Evolutionary conservation across 306 rosid genomes (phyloP).

Genomic region (Lablab purpureus): DNA sequence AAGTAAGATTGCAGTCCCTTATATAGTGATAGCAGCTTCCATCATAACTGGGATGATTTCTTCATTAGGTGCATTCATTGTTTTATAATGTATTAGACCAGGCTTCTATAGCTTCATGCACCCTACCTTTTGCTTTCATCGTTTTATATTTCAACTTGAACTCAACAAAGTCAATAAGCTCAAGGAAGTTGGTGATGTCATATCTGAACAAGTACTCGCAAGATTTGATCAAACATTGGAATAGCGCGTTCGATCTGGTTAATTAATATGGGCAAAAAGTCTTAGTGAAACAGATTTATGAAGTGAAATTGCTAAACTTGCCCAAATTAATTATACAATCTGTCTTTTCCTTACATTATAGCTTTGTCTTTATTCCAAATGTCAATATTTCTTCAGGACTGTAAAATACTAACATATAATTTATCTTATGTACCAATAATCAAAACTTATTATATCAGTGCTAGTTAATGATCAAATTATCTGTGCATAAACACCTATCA

Average conservation of each 20-base stretch:
- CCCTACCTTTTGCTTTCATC: background rate
- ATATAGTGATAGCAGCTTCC: constrained; percentile 41
- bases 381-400: background rate
- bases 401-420: constrained; percentile 11
- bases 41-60: background rate
- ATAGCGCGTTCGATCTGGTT: constrained; percentile 27
- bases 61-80: background rate
- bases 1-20: constrained; percentile 41
- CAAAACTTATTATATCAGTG: background rate
- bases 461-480: background rate
- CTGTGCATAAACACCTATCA: constrained; percentile 12
- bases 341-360: background rate
- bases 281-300: background rate
- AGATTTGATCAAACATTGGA: constrained; percentile 22
- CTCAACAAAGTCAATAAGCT: constrained; percentile 36
- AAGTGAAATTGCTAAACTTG: background rate
- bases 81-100: background rate
- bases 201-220: constrained; percentile 18
- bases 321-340: background rate
- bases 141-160: constrained; percentile 25
- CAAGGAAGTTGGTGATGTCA: background rate
- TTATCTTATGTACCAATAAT: constrained; percentile 4
- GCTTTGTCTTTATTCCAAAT: constrained; percentile 3
- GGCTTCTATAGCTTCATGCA: background rate
- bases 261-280: background rate